Base-by-base conservation (phyloP, 768 basidiomycete genomes). In the Lepiota venenata region DNA sequence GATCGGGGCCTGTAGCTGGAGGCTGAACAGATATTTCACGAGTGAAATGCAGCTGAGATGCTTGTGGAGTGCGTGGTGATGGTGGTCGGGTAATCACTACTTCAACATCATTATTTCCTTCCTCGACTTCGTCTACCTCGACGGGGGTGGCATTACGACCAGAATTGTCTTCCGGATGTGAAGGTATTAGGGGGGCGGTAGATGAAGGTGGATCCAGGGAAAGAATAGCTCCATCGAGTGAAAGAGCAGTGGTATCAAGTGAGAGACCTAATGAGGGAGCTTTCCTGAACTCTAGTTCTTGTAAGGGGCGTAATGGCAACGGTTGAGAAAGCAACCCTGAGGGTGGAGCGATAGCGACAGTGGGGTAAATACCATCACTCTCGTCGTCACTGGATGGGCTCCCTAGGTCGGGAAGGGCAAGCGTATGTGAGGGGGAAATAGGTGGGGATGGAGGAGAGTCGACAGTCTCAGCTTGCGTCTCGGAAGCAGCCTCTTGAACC, bases 61-160 rank as follows among this genome's bases (percentile, higher is more conserved):
- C 53, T 12, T 47, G 38, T 5, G 46, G 53, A 15, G 53, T 54
- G n/a, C 46, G 47, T 20, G 46, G 53, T 12, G 53, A 54, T 15
- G 53, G 47, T 25, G 53, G 46, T 16, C 35, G 29, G 1, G 32
- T 11, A 8, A 22, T n/a, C 20, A 45, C 43, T n/a, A 36, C 46
- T 35, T 47, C 46, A 18, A 35, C 25, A 6, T 10, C 45, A n/a
- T 7, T n/a, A 5, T 35, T 3, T 20, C 20, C 29, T 10, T 47
- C 25, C 46, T 47, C 6, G 29, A 20, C 29, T 16, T 18, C 27
- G 6, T 8, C 46, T 9, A 47, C 46, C 16, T n/a, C 7, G 32
- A 9, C 10, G 32, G 32, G 3, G 8, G 2, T 32, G 4, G 9
- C 32, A 32, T 32, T 32, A 9, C 32, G 9, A 32, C 10, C 32